Percentiles rank a stretch among this genome's conserved stretches.
Conservation (phyloP, 257 asterid genomes). For the Coffea canephora region DNA sequence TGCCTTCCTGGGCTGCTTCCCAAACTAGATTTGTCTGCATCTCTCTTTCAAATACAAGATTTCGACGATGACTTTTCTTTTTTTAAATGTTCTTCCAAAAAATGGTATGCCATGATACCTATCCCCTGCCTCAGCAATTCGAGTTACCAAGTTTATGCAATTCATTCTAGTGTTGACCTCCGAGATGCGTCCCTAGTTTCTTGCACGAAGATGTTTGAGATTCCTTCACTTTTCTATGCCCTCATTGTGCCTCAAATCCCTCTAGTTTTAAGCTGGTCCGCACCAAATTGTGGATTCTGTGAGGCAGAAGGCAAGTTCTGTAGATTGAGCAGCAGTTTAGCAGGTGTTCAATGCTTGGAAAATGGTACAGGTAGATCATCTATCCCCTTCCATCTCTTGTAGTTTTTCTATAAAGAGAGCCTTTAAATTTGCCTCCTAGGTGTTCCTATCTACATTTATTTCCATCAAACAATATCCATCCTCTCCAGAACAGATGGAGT, state of each 20-base stretch:
- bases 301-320: not conserved
- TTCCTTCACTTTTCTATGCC: not conserved
- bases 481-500: no score
- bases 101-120: not conserved
- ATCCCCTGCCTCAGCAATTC: not conserved
- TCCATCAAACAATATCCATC: no score
- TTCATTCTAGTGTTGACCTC: no score
- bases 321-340: not conserved
- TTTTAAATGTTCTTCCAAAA: no score
- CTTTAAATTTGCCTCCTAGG: no score
- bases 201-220: constrained; percentile 9
- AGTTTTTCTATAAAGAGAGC: no score
- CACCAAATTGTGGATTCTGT: not conserved
- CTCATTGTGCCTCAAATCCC: accelerated
- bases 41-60: no score
- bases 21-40: no score
- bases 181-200: not conserved
- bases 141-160: not conserved
- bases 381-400: no score
- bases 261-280: not conserved
- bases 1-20: no score
- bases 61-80: no score
- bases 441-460: no score
- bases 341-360: not conserved
- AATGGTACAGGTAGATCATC: not conserved